Conservation (phyloP, 2,329 filamentous ascomycete species). For the Fusarium udum region DNA sequence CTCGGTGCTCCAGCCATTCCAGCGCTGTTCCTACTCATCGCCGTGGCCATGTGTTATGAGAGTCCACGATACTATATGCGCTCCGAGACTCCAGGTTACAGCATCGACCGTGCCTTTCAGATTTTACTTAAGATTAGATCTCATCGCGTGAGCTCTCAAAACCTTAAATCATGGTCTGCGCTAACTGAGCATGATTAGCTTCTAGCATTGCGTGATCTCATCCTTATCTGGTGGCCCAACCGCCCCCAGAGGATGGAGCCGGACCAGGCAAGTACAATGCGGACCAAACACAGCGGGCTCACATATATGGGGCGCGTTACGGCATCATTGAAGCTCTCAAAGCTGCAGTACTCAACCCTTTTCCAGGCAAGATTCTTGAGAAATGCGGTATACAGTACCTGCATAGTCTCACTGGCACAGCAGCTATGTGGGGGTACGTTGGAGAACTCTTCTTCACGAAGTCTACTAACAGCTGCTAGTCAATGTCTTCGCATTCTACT, state of each 20-base stretch:
- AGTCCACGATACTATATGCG: not conserved
- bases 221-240: not conserved
- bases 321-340: not conserved
- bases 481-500: not conserved
- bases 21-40: not conserved
- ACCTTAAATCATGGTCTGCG: accelerated
- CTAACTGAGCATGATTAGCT: not conserved
- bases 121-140: not conserved
- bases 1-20: not conserved
- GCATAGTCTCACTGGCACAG: not conserved
- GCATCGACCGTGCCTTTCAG: not conserved
- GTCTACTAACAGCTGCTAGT: not conserved
- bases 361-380: not conserved
- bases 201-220: not conserved
- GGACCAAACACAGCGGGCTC: not conserved
- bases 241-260: not conserved
- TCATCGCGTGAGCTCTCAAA: not conserved
- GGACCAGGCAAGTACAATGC: accelerated
- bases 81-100: not conserved
- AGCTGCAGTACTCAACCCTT: not conserved
- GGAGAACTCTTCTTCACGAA: accelerated
- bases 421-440: not conserved
- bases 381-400: not conserved
- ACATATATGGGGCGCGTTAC: not conserved
- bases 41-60: not conserved